A percentile compares a stretch with the other conserved stretches of the same genome.
These are phyloP conservation scores for Backusella macrospora DNA, from an alignment of 192 early-diverging fungal genomes.

Conservation along the genomic window DNA sequence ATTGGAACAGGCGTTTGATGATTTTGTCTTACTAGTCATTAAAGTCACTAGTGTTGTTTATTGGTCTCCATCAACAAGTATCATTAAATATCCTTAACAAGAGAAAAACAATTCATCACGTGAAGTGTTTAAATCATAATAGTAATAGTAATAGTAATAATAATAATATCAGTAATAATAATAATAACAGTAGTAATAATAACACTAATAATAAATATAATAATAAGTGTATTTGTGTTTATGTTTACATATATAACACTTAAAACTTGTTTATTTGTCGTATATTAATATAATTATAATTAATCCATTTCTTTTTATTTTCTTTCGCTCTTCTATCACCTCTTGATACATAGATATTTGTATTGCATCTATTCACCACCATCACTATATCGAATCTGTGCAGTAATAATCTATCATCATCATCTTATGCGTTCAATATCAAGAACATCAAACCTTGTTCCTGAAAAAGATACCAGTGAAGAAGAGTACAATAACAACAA, in stretches of 20 bases:
- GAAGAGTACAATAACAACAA: neutral
- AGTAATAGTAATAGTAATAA: too few relatives aligned
- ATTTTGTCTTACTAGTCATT: constrained; percentile 42
- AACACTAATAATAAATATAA: too few relatives aligned
- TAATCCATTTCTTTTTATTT: neutral
- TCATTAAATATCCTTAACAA: neutral
- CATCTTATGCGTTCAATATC: neutral
- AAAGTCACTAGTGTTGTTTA: constrained; percentile 41
- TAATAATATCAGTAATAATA: too few relatives aligned
- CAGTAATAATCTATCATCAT: too few relatives aligned
- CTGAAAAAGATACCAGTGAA: neutral
- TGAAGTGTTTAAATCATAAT: neutral
- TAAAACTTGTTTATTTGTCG: neutral
- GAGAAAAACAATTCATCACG: neutral
- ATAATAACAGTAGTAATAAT: too few relatives aligned
- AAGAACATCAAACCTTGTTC: neutral
- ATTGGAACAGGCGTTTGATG: constrained; percentile 34
- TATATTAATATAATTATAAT: neutral
- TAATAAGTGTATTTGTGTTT: neutral
- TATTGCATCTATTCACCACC: too few relatives aligned
- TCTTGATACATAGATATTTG: neutral
- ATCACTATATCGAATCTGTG: too few relatives aligned
- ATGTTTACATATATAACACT: neutral
- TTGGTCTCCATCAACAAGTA: constrained; percentile 11
- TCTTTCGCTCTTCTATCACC: neutral